Conservation (phyloP, 1,284 basidiomycete species). For the Cryptococcus floricola region DNA sequence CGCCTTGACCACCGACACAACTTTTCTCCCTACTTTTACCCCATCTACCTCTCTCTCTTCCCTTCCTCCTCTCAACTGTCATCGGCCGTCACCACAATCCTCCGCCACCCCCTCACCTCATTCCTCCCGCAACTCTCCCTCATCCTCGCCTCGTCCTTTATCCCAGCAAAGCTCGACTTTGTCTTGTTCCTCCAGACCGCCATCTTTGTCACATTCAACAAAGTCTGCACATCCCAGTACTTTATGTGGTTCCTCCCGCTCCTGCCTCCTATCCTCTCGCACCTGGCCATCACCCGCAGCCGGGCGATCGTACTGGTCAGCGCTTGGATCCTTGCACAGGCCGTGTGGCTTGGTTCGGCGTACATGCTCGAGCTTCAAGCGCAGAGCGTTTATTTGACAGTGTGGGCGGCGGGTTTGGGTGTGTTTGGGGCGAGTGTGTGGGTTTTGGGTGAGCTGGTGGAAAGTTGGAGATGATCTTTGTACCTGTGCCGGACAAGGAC, state of each 20-base stretch:
- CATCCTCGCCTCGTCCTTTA: conserved; percentile 34
- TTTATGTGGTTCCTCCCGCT: conserved; percentile 97
- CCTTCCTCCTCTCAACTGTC: conserved; percentile 23
- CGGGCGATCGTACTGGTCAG: conserved; percentile 53
- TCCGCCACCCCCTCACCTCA: conserved; percentile 41
- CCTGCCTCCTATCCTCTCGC: conserved; percentile 74
- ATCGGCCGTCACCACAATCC: conserved; percentile 41
- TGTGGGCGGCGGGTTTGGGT: conserved; percentile 74
- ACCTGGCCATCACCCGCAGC: conserved; percentile 55
- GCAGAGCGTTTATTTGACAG: conserved; percentile 61
- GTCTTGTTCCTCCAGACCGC: conserved; percentile 80
- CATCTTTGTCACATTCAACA: conserved; percentile 90
- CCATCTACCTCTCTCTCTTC: conserved; percentile 67
- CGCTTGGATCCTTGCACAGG: conserved; percentile 71
- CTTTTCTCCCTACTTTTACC: conserved; percentile 95
- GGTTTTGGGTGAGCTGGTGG: conserved; percentile 65
- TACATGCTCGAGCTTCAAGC: conserved; percentile 86
- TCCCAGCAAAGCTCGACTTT: conserved; percentile 59
- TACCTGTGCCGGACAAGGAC: too few relatives aligned
- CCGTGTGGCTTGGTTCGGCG: conserved; percentile 76
- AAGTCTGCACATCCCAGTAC: conserved; percentile 98
- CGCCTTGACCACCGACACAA: conserved; percentile 96
- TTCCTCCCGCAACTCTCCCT: conserved; percentile 52
- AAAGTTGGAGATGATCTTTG: conserved; percentile 9
- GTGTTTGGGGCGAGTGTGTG: conserved; percentile 72